Evolutionary conservation across 495 filamentous ascomycete species (phyloP).

Genomic region (Tetracladium marchalianum): DNA sequence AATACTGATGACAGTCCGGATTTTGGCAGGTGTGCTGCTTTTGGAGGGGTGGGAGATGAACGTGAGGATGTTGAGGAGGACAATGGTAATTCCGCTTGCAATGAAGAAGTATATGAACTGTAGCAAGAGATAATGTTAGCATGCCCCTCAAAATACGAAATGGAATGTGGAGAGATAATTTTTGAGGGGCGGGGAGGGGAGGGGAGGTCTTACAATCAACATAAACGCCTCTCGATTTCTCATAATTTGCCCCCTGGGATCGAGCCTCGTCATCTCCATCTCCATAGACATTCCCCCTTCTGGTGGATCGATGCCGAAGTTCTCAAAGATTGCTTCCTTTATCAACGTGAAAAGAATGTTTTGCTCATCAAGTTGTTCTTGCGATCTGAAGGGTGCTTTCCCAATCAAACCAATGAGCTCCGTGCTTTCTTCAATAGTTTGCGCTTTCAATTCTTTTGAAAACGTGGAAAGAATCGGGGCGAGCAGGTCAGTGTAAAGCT

Average conservation of each 20-base stretch:
- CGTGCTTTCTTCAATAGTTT: neutral
- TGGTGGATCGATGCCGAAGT: slow-evolving; percentile 22
- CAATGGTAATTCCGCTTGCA: slow-evolving; percentile 31
- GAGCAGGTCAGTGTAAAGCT: slow-evolving; percentile 1
- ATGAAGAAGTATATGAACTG: slow-evolving; percentile 35
- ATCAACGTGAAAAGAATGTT: slow-evolving; percentile 18
- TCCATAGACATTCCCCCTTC: slow-evolving; percentile 12
- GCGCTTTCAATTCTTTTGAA: slow-evolving; percentile 6
- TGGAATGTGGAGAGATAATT: neutral
- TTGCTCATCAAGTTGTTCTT: slow-evolving; percentile 5
- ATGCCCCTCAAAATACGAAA: neutral
- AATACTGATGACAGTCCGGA: neutral
- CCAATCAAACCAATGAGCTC: slow-evolving; percentile 3
- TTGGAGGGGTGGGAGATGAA: slow-evolving; percentile 23
- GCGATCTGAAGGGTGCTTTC: slow-evolving; percentile 2
- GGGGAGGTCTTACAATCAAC: slow-evolving; percentile 1
- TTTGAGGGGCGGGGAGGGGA: neutral
- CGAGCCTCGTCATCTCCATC: slow-evolving; percentile 4
- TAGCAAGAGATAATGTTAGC: neutral
- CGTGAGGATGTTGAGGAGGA: slow-evolving; percentile 30
- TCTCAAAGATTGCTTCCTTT: slow-evolving; percentile 20
- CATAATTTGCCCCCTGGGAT: slow-evolving; percentile 22
- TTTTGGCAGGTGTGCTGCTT: slow-evolving; percentile 21
- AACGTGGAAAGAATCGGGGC: slow-evolving; percentile 6
- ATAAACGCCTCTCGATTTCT: neutral